phyloP scores from a whole-genome alignment of 106 monocot species.

The Dendrobium officinale region DNA sequence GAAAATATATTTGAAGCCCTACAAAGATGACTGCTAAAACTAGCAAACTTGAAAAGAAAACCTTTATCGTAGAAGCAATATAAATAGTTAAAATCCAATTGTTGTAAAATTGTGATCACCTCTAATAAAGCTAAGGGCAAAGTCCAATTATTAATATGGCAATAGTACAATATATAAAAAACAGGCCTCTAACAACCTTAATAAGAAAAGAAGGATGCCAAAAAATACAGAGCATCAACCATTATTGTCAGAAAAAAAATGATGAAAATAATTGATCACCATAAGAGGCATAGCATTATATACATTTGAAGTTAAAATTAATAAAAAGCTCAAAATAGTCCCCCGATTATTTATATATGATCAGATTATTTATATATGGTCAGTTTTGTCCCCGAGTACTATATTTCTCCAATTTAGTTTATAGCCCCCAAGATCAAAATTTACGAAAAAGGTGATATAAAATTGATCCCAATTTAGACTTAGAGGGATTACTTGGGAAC shows the following conservation, averaged over 20 bases:
- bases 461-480: too few relatives aligned
- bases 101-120: background rate
- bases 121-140: background rate
- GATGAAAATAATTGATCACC: background rate
- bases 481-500: too few relatives aligned
- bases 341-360: too few relatives aligned
- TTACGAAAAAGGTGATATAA: too few relatives aligned
- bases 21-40: background rate
- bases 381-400: too few relatives aligned
- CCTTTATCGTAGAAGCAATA: background rate
- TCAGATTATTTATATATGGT: too few relatives aligned
- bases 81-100: background rate
- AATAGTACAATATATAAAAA: too few relatives aligned
- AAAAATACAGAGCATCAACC: background rate
- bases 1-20: background rate
- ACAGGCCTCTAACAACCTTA: too few relatives aligned
- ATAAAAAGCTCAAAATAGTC: background rate
- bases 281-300: background rate
- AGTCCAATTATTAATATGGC: background rate
- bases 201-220: background rate
- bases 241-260: background rate
- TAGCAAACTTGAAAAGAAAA: background rate
- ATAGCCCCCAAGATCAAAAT: too few relatives aligned
- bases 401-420: too few relatives aligned
- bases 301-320: background rate